A percentile compares a stretch with the other conserved stretches of the same genome.
Conservation (phyloP, 768 basidiomycete genomes). For the Sistotremastrum suecicum region DNA sequence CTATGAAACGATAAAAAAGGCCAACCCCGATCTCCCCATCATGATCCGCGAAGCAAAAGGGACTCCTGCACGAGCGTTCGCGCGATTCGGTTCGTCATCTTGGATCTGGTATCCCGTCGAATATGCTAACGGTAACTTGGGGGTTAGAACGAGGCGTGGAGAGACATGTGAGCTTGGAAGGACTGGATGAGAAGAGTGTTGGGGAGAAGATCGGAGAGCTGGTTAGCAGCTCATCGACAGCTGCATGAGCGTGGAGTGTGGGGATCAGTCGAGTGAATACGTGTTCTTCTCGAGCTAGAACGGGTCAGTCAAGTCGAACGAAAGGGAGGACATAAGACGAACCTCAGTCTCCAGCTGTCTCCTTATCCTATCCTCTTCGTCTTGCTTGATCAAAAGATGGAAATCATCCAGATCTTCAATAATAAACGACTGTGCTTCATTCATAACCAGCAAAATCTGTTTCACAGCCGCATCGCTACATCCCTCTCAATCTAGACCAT, state of each 20-base stretch:
- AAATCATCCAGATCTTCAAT: slow-evolving; percentile 80
- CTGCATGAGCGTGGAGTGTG: too few relatives aligned
- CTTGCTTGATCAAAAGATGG: slow-evolving; percentile 72
- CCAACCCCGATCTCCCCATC: slow-evolving; percentile 78
- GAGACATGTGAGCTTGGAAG: slow-evolving; percentile 64
- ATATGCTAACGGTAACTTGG: too few relatives aligned
- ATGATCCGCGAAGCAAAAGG: slow-evolving; percentile 68
- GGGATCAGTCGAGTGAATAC: slow-evolving; percentile 19
- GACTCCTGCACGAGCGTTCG: slow-evolving; percentile 73
- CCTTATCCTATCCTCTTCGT: slow-evolving; percentile 62
- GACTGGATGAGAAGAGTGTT: too few relatives aligned
- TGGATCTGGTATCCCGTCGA: too few relatives aligned
- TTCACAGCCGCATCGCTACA: slow-evolving; percentile 78
- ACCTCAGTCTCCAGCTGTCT: slow-evolving; percentile 69
- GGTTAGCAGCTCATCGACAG: too few relatives aligned
- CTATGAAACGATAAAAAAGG: slow-evolving; percentile 62
- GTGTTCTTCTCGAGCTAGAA: slow-evolving; percentile 74
- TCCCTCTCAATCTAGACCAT: background rate
- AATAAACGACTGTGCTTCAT: slow-evolving; percentile 67
- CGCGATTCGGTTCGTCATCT: slow-evolving; percentile 68
- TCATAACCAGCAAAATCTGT: slow-evolving; percentile 71
- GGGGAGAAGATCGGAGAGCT: too few relatives aligned
- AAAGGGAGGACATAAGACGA: slow-evolving; percentile 8
- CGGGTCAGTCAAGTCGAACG: background rate
- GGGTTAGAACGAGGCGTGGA: slow-evolving; percentile 75